Conservation (phyloP, 2,329 filamentous ascomycete genomes). For the Sclerotinia subarctica region DNA sequence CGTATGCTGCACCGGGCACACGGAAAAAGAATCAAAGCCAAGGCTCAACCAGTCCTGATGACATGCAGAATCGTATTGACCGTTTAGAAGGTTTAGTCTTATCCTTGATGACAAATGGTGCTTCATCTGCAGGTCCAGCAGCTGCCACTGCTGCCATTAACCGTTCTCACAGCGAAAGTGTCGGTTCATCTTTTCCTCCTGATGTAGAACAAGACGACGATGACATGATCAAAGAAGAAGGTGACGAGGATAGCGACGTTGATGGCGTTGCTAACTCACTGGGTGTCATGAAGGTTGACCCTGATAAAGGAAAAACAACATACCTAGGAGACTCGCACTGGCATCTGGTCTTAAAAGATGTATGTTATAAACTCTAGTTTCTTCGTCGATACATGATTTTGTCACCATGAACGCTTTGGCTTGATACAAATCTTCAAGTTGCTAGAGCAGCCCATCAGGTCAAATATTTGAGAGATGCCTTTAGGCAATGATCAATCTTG, state of each 20-base stretch:
- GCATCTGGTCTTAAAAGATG: conserved; percentile 72
- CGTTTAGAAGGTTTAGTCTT: conserved; percentile 87
- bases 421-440: conserved; percentile 3
- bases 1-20: conserved; percentile 69
- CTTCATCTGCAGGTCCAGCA: conserved; percentile 59
- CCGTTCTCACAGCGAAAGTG: conserved; percentile 40
- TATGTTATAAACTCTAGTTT: conserved; percentile 38
- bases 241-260: conserved; percentile 56
- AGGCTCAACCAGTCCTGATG: conserved; percentile 69
- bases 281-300: conserved; percentile 78
- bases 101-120: conserved; percentile 89
- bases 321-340: conserved; percentile 83
- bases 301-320: conserved; percentile 69
- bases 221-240: conserved; percentile 54
- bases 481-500: neutral
- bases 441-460: neutral
- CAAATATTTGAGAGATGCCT: neutral
- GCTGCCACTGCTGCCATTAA: conserved; percentile 48
- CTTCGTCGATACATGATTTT: neutral
- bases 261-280: conserved; percentile 71
- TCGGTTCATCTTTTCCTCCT: conserved; percentile 32
- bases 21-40: conserved; percentile 71
- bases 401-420: neutral
- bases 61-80: conserved; percentile 99
- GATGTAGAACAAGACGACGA: conserved; percentile 56